Conservation (phyloP, 2,329 filamentous ascomycete genomes). For the Neonectria magnoliae region DNA sequence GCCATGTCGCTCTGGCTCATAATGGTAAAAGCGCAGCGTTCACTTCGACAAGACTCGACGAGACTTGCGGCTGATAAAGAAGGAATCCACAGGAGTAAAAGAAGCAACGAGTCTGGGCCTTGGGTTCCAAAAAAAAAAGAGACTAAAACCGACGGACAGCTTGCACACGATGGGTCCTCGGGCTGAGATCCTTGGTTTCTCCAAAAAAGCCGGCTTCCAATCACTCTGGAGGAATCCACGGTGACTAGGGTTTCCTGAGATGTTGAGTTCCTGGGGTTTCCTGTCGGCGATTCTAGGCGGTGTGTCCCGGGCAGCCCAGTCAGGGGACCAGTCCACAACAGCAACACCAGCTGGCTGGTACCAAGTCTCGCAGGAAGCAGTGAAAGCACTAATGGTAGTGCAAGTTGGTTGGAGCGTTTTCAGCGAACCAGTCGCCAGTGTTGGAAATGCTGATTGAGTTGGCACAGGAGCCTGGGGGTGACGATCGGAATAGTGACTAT, state of each 20-base stretch:
- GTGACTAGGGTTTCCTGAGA: slow-evolving; percentile 44
- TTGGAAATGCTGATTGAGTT: slow-evolving; percentile 39
- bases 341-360: slow-evolving; percentile 39
- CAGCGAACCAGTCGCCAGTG: slow-evolving; percentile 41
- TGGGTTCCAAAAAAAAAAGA: slow-evolving; percentile 41
- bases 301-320: slow-evolving; percentile 41
- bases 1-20: slow-evolving; percentile 56
- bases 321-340: slow-evolving; percentile 42
- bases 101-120: slow-evolving; percentile 38
- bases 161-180: slow-evolving; percentile 45
- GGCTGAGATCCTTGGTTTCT: slow-evolving; percentile 45
- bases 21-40: slow-evolving; percentile 41
- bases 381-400: slow-evolving; percentile 44
- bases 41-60: slow-evolving; percentile 36
- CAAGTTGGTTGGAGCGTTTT: slow-evolving; percentile 35
- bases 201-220: slow-evolving; percentile 43
- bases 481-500: slow-evolving; percentile 41
- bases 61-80: slow-evolving; percentile 46
- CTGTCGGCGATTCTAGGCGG: slow-evolving; percentile 42
- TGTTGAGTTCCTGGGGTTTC: slow-evolving; percentile 42
- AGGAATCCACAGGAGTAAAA: slow-evolving; percentile 41
- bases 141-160: slow-evolving; percentile 43
- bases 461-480: slow-evolving; percentile 31
- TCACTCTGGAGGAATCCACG: slow-evolving; percentile 41
- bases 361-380: slow-evolving; percentile 35